These are phyloP conservation scores for Helianthus tuberosus DNA, from an alignment of 129 eudicot species.

Conservation along the genomic window DNA sequence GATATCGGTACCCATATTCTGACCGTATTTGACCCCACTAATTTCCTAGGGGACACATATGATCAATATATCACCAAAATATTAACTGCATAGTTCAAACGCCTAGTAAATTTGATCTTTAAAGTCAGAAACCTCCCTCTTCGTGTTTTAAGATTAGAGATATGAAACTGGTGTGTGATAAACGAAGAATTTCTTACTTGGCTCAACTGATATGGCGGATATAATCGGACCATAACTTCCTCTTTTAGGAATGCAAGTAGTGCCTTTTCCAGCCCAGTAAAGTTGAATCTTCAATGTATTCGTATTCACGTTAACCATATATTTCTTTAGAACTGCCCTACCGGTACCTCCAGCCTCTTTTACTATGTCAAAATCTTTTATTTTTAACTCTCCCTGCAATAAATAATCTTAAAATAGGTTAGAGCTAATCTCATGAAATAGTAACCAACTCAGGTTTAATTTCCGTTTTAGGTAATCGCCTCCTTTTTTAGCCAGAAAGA, in stretches of 20 bases:
- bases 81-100: too few species aligned
- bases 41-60: too few species aligned
- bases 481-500: too few species aligned
- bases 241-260: conserved; percentile 73
- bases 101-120: conserved; percentile 9
- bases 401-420: background rate
- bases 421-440: too few species aligned
- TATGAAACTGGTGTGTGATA: background rate
- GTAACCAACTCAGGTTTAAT: background rate
- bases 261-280: conserved; percentile 79
- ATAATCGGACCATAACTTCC: conserved; percentile 82
- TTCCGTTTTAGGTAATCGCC: background rate
- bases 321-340: conserved; percentile 54
- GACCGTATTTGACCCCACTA: too few species aligned
- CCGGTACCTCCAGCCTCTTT: conserved; percentile 65
- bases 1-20: too few species aligned
- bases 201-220: conserved; percentile 78
- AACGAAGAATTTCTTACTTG: conserved; percentile 52
- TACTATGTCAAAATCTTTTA: conserved; percentile 57
- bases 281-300: conserved; percentile 65
- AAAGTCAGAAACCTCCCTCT: conserved; percentile 13
- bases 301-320: conserved; percentile 47
- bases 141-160: background rate
- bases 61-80: too few species aligned
- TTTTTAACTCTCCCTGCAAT: conserved; percentile 56